A percentile compares a stretch with the other conserved stretches of the same genome.
phyloP scores from a whole-genome alignment of 306 rosid genomes.

The Alnus glutinosa region DNA sequence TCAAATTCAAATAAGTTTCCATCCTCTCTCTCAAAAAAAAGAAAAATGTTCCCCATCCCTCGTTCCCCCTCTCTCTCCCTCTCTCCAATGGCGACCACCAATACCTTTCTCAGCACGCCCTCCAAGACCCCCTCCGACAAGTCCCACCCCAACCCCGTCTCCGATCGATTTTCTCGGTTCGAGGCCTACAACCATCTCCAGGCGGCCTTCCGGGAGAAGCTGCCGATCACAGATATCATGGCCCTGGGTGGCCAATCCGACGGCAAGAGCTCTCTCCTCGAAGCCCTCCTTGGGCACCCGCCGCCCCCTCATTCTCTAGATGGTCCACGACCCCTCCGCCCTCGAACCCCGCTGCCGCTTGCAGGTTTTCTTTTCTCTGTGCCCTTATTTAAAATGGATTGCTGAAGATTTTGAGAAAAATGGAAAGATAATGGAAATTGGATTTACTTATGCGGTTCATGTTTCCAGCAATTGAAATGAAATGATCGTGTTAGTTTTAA shows the following conservation, averaged over 20 bases:
- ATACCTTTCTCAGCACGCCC: constrained; percentile 32
- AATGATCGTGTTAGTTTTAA: not conserved
- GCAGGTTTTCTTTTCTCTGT: constrained; percentile 47
- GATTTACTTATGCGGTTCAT: too few relatives aligned
- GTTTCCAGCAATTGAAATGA: not conserved
- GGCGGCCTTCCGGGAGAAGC: constrained; percentile 87
- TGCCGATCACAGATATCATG: constrained; percentile 90
- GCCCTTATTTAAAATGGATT: too few relatives aligned
- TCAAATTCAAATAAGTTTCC: constrained; percentile 35
- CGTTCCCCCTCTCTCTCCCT: constrained; percentile 7
- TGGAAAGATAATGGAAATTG: too few relatives aligned
- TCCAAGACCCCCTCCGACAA: constrained; percentile 58
- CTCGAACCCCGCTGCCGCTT: constrained; percentile 87
- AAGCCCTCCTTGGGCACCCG: constrained; percentile 96
- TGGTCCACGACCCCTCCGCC: constrained; percentile 87
- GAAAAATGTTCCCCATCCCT: not conserved
- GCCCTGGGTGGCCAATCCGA: constrained; percentile 90
- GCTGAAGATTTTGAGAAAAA: too few relatives aligned
- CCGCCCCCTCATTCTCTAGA: constrained; percentile 84
- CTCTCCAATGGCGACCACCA: constrained; percentile 47
- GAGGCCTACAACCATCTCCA: constrained; percentile 96
- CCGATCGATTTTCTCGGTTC: constrained; percentile 58
- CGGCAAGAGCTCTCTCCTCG: constrained; percentile 88
- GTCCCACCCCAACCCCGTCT: constrained; percentile 35
- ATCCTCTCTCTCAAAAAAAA: not conserved